Percentiles rank a stretch among this genome's conserved stretches.
These are phyloP conservation scores for Globisporangium mamillatum DNA, from an alignment of 352 stramenopile species.

Conservation along the genomic window DNA sequence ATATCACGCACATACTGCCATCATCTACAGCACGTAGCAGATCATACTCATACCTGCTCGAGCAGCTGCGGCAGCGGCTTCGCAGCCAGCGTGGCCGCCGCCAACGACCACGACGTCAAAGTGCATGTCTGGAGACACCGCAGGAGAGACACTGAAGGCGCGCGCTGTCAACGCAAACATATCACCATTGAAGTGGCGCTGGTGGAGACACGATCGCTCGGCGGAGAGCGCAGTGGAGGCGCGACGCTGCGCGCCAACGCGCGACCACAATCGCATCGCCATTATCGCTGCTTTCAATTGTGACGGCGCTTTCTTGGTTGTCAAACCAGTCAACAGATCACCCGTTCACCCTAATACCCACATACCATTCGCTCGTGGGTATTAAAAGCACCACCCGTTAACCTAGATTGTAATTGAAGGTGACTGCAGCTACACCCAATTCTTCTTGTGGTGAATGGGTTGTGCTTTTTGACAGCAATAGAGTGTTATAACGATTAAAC, in stretches of 20 bases:
- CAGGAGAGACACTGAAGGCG: not conserved
- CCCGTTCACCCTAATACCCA: not conserved
- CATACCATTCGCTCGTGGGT: not conserved
- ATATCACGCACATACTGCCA: not conserved
- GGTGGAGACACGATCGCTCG: not conserved
- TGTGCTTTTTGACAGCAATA: too few relatives aligned
- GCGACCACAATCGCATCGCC: constrained; percentile 12
- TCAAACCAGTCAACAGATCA: not conserved
- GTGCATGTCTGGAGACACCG: not conserved
- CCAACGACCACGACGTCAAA: constrained; percentile 66
- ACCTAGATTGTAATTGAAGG: too few relatives aligned
- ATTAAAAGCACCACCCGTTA: not conserved
- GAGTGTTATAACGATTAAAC: too few relatives aligned
- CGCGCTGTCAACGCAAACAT: not conserved
- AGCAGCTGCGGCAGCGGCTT: constrained; percentile 51
- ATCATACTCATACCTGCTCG: constrained; percentile 25
- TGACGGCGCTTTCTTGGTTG: not conserved
- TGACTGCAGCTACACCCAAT: too few relatives aligned
- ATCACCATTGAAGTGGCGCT: not conserved
- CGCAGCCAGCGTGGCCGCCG: constrained; percentile 57
- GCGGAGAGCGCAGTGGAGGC: not conserved
- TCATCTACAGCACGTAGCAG: not conserved
- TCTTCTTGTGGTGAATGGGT: too few relatives aligned
- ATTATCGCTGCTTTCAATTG: not conserved
- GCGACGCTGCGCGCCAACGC: constrained; percentile 1